phyloP scores from a whole-genome alignment of 495 filamentous ascomycete genomes.

The Rusavskia elegans region DNA sequence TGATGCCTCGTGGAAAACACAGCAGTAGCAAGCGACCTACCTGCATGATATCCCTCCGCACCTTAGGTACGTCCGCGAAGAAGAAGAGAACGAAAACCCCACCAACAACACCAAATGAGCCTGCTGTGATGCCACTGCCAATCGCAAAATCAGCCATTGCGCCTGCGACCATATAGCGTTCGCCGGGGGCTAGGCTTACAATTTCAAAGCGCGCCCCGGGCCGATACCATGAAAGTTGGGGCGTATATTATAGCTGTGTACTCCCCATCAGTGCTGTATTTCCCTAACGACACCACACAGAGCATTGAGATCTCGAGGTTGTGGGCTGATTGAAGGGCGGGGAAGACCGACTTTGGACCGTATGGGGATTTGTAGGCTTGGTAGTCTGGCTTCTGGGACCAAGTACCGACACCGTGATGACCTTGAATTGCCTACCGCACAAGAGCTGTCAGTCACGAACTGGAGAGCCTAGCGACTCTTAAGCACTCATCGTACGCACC shows the following conservation, averaged over 20 bases:
- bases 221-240: conserved; percentile 36
- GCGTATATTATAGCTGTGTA: conserved; percentile 33
- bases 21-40: conserved; percentile 1
- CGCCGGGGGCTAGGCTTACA: conserved; percentile 25
- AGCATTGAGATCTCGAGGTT: no score
- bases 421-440: not conserved
- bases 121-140: conserved; percentile 35
- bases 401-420: conserved; percentile 13
- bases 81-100: conserved; percentile 53
- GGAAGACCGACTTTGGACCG: conserved; percentile 21
- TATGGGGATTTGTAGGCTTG: conserved; percentile 26
- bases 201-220: conserved; percentile 23
- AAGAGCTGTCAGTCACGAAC: not conserved
- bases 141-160: not conserved
- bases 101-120: conserved; percentile 41
- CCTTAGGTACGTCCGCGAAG: conserved; percentile 53
- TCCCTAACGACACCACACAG: no score
- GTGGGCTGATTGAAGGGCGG: not conserved
- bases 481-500: not conserved
- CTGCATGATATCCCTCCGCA: conserved; percentile 48
- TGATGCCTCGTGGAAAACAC: not conserved
- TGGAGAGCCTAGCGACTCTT: not conserved
- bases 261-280: conserved; percentile 1
- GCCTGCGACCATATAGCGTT: not conserved
- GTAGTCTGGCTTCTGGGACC: conserved; percentile 16